These are phyloP conservation scores for Corrigiola litoralis DNA, from an alignment of 179 eudicot species.

Conservation along the genomic window DNA sequence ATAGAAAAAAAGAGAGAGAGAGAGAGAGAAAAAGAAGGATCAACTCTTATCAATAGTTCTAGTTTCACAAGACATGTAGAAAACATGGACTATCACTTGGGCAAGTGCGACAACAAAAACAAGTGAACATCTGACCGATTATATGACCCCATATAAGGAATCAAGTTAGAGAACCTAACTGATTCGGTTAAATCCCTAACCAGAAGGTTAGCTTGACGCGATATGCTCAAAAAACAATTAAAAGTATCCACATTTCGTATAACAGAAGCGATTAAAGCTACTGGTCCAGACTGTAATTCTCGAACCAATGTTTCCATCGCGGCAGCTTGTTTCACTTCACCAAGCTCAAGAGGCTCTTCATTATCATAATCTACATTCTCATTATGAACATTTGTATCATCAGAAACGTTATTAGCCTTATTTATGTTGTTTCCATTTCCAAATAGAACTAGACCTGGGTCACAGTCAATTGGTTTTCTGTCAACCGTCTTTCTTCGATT, in stretches of 20 bases:
- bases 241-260: conserved; percentile 71
- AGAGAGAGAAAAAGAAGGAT: too few species aligned
- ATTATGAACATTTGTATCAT: not conserved
- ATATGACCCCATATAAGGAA: conserved; percentile 77
- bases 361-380: not conserved
- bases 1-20: too few species aligned
- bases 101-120: conserved; percentile 28
- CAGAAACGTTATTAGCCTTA: not conserved
- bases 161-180: conserved; percentile 36
- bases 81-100: not conserved
- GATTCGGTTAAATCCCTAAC: conserved; percentile 58
- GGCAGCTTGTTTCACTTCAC: conserved; percentile 2
- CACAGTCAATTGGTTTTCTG: not conserved
- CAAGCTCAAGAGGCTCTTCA: not conserved
- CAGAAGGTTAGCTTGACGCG: conserved; percentile 38
- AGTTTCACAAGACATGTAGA: not conserved
- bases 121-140: conserved; percentile 48
- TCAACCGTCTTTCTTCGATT: conserved; percentile 17
- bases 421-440: not conserved
- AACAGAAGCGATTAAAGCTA: conserved; percentile 76
- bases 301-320: conserved; percentile 15
- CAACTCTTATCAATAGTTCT: not conserved
- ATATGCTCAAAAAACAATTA: conserved; percentile 42
- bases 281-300: conserved; percentile 32
- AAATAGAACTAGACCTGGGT: conserved; percentile 1